Conservation (phyloP, 1,284 basidiomycete species). For the Volvariella surrecta region DNA sequence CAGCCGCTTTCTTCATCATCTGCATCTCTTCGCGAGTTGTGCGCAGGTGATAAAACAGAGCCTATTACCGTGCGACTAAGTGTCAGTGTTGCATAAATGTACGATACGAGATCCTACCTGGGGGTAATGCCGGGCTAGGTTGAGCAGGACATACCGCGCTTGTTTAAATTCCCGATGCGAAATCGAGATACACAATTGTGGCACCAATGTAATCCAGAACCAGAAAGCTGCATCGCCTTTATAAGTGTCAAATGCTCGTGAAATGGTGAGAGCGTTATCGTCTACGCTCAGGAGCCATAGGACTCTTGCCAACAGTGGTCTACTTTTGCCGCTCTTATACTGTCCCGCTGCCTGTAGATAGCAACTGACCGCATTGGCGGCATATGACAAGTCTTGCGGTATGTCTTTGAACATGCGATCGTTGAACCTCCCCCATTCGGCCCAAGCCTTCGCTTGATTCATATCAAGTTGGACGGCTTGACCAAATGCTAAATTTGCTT, state of each 20-base stretch:
- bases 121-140: conserved; percentile 89
- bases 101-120: conserved; percentile 47
- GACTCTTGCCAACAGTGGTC: conserved; percentile 87
- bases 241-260: conserved; percentile 91
- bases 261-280: conserved; percentile 69
- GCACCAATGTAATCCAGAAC: conserved; percentile 99
- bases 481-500: conserved; percentile 89
- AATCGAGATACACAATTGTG: conserved; percentile 89
- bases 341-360: conserved; percentile 96
- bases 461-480: conserved; percentile 97
- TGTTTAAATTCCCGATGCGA: conserved; percentile 91
- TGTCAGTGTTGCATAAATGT: conserved; percentile 4
- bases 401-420: conserved; percentile 90
- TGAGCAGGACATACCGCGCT: conserved; percentile 83
- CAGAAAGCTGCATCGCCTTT: conserved; percentile 96
- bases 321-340: conserved; percentile 92
- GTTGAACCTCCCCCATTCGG: conserved; percentile 95
- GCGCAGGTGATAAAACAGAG: conserved; percentile 92
- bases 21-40: conserved; percentile 88
- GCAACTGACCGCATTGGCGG: conserved; percentile 92
- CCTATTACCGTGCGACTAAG: conserved; percentile 36
- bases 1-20: conserved; percentile 31
- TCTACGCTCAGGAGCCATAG: conserved; percentile 97
- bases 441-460: conserved; percentile 95
- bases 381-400: conserved; percentile 65